A percentile compares a stretch with the other conserved stretches of the same genome.
phyloP scores from a whole-genome alignment of 2,329 filamentous ascomycete species.

The Mycosphaerella arachidis region DNA sequence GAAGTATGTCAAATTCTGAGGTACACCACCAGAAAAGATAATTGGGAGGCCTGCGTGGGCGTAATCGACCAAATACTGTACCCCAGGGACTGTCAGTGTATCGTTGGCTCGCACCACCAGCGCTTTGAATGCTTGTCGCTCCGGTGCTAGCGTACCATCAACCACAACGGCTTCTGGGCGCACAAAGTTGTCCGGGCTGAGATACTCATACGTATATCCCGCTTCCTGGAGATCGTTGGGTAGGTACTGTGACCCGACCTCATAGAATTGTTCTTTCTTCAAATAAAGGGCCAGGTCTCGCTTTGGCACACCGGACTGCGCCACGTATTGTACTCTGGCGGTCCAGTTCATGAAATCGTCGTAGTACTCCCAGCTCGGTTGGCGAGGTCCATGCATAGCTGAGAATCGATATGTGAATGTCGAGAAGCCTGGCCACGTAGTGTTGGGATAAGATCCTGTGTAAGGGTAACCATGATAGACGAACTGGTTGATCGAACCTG shows the following conservation, averaged over 20 bases:
- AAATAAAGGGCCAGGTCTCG: slow-evolving; percentile 42
- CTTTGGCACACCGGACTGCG: slow-evolving; percentile 39
- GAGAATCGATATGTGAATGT: slow-evolving; percentile 43
- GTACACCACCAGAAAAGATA: slow-evolving; percentile 38
- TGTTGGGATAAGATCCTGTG: slow-evolving; percentile 41
- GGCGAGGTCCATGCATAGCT: slow-evolving; percentile 38
- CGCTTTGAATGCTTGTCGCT: slow-evolving; percentile 41
- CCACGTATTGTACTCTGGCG: slow-evolving; percentile 36
- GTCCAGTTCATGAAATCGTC: slow-evolving; percentile 37
- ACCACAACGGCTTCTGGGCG: slow-evolving; percentile 37
- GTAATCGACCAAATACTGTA: slow-evolving; percentile 33
- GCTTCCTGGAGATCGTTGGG: slow-evolving; percentile 25
- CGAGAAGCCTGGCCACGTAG: slow-evolving; percentile 49
- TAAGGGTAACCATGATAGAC: slow-evolving; percentile 45
- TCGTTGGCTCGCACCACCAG: slow-evolving; percentile 38
- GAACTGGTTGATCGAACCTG: slow-evolving; percentile 42
- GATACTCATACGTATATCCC: slow-evolving; percentile 40
- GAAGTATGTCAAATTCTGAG: slow-evolving; percentile 22
- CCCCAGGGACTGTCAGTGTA: slow-evolving; percentile 35
- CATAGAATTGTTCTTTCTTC: slow-evolving; percentile 19
- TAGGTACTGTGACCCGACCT: slow-evolving; percentile 16
- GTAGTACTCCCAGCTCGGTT: slow-evolving; percentile 42
- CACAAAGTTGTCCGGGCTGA: slow-evolving; percentile 43
- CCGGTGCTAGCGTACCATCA: slow-evolving; percentile 37
- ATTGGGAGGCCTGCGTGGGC: slow-evolving; percentile 41